Percentiles rank a stretch among this genome's conserved stretches.
Conservation (phyloP, 345 rosid species). For the Salix udensis region DNA sequence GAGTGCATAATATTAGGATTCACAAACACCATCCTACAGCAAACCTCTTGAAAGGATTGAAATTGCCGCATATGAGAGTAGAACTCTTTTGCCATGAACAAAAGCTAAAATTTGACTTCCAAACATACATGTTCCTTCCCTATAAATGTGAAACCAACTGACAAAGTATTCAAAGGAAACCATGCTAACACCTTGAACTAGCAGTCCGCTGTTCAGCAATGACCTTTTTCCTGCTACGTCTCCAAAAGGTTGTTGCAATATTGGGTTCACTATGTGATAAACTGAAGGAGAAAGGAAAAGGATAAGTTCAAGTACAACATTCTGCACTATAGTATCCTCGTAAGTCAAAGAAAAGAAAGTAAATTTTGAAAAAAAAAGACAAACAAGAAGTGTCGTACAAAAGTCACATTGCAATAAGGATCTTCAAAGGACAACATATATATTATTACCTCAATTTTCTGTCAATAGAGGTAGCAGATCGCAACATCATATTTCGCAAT, state of each 20-base stretch:
- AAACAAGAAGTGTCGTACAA: neutral
- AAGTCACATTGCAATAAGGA: neutral
- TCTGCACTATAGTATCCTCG: neutral
- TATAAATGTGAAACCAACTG: constrained; percentile 2
- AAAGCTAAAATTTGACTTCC: neutral
- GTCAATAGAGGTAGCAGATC: constrained; percentile 50
- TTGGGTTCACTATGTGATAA: constrained; percentile 91
- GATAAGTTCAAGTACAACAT: constrained; percentile 4
- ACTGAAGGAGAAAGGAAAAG: constrained; percentile 33
- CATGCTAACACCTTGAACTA: constrained; percentile 53
- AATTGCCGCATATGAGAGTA: neutral
- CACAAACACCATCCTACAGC: neutral
- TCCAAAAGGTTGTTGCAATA: constrained; percentile 78
- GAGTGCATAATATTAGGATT: neutral
- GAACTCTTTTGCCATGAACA: neutral
- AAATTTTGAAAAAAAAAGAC: neutral
- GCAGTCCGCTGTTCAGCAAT: constrained; percentile 93
- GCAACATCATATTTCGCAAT: constrained; percentile 63
- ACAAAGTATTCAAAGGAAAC: constrained; percentile 40
- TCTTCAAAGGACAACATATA: neutral
- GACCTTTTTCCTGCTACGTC: constrained; percentile 82
- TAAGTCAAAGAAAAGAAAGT: neutral
- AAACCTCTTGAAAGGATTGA: neutral
- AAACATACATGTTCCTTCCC: neutral
- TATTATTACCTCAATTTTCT: constrained; percentile 65